Percentiles rank a stretch among this genome's conserved stretches.
Conservation (phyloP, 2,329 filamentous ascomycete genomes). For the Tolypocladium nubicola region DNA sequence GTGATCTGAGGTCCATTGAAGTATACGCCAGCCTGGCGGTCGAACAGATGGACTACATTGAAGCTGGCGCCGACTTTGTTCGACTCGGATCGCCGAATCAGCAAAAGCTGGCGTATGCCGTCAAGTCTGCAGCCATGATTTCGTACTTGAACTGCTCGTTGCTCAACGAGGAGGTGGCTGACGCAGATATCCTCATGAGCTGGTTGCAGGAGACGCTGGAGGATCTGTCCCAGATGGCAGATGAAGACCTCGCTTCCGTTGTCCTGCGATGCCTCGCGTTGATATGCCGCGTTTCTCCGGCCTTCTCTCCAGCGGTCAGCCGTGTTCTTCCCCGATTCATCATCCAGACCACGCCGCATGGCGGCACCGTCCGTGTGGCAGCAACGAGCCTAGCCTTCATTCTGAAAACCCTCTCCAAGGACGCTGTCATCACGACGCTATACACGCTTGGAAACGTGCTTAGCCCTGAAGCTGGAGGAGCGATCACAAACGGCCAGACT, state of each 20-base stretch:
- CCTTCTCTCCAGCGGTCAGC: constrained; percentile 64
- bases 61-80: constrained; percentile 84
- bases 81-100: constrained; percentile 72
- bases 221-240: constrained; percentile 73
- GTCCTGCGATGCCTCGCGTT: constrained; percentile 76
- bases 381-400: constrained; percentile 78
- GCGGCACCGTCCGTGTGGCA: constrained; percentile 61
- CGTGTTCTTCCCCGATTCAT: constrained; percentile 77
- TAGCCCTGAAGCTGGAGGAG: constrained; percentile 55
- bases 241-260: constrained; percentile 64
- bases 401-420: constrained; percentile 73
- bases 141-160: constrained; percentile 80
- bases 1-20: constrained; percentile 46
- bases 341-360: constrained; percentile 67
- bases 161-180: constrained; percentile 71
- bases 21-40: constrained; percentile 61
- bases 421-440: constrained; percentile 86
- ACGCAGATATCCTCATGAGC: constrained; percentile 64
- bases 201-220: constrained; percentile 80
- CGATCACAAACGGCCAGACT: constrained; percentile 39
- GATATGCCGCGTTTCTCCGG: constrained; percentile 63
- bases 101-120: constrained; percentile 73
- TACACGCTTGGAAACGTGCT: constrained; percentile 96
- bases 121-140: constrained; percentile 73
- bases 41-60: constrained; percentile 77